A percentile compares a stretch with the other conserved stretches of the same genome.
These are phyloP conservation scores for Agrostemma githago DNA, from an alignment of 148 eudicot genomes.

Conservation along the genomic window DNA sequence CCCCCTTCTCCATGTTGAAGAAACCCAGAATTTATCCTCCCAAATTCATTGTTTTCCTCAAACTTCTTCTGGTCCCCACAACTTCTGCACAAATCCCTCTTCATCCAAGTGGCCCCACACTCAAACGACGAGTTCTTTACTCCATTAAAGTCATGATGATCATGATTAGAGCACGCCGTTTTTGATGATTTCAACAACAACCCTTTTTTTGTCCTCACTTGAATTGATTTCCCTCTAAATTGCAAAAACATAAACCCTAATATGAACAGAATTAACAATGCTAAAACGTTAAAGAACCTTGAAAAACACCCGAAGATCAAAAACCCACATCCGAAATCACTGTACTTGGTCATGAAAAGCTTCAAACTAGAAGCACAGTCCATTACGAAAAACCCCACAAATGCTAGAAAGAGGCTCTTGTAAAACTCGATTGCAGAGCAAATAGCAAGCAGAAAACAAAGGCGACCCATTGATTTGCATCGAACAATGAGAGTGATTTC, in stretches of 20 bases:
- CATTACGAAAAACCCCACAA: slow-evolving; percentile 41
- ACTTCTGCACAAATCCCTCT: slow-evolving; percentile 18
- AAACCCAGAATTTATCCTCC: slow-evolving; percentile 21
- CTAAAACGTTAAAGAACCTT: slow-evolving; percentile 29
- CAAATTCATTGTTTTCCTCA: slow-evolving; percentile 28
- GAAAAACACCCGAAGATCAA: slow-evolving; percentile 42
- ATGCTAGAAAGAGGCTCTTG: slow-evolving; percentile 27
- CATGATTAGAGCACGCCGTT: slow-evolving; percentile 23
- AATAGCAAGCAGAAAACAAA: slow-evolving; percentile 29
- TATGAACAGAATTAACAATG: slow-evolving; percentile 34
- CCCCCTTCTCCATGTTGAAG: slow-evolving; percentile 20
- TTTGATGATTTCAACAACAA: slow-evolving; percentile 15
- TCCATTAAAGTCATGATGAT: slow-evolving; percentile 3
- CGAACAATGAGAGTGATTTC: slow-evolving; percentile 17
- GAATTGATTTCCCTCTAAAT: slow-evolving; percentile 36
- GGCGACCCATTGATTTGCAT: slow-evolving; percentile 26
- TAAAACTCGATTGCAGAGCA: slow-evolving; percentile 38
- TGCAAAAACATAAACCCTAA: slow-evolving; percentile 40
- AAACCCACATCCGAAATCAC: slow-evolving; percentile 56
- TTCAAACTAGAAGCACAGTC: slow-evolving; percentile 45
- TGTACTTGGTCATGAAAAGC: slow-evolving; percentile 28
- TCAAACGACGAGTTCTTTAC: slow-evolving; percentile 15
- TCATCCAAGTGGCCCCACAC: slow-evolving; percentile 14
- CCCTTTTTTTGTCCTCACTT: slow-evolving; percentile 20
- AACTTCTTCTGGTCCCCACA: slow-evolving; percentile 32